Conservation (phyloP, 768 basidiomycete species). For the Lentinula sp. region DNA sequence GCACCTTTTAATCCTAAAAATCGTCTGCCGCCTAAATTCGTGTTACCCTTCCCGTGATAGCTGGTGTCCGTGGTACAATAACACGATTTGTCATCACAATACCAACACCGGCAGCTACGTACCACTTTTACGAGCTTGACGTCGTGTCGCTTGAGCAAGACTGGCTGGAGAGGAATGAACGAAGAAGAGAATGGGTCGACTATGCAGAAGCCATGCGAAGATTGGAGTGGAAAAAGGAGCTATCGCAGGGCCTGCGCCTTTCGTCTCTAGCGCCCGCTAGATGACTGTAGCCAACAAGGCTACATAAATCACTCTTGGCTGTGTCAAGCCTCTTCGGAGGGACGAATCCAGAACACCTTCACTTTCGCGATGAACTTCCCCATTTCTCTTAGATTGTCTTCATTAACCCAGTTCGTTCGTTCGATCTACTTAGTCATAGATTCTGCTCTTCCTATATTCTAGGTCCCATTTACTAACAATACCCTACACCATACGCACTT, state of each 20-base stretch:
- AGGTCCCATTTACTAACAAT: neutral
- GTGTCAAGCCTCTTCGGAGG: neutral
- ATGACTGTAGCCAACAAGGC: conserved; percentile 15
- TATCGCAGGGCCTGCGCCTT: conserved; percentile 67
- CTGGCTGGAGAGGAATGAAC: conserved; percentile 79
- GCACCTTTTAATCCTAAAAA: conserved; percentile 19
- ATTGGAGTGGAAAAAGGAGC: conserved; percentile 81
- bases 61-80: conserved; percentile 83
- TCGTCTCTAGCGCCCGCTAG: conserved; percentile 63
- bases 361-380: neutral
- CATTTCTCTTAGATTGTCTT: neutral
- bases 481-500: neutral
- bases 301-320: neutral
- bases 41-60: conserved; percentile 33
- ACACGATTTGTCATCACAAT: conserved; percentile 83
- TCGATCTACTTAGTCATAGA: neutral
- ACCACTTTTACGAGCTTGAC: conserved; percentile 90
- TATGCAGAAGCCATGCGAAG: conserved; percentile 73
- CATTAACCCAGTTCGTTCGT: neutral
- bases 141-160: conserved; percentile 69
- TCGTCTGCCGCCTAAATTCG: conserved; percentile 14
- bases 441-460: neutral
- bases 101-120: conserved; percentile 70
- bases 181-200: conserved; percentile 84
- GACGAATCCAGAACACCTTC: neutral